A percentile compares a stretch with the other conserved stretches of the same genome.
Evolutionary conservation across 2,329 filamentous ascomycete species (phyloP).

Genomic region (Metarhizium sp.): DNA sequence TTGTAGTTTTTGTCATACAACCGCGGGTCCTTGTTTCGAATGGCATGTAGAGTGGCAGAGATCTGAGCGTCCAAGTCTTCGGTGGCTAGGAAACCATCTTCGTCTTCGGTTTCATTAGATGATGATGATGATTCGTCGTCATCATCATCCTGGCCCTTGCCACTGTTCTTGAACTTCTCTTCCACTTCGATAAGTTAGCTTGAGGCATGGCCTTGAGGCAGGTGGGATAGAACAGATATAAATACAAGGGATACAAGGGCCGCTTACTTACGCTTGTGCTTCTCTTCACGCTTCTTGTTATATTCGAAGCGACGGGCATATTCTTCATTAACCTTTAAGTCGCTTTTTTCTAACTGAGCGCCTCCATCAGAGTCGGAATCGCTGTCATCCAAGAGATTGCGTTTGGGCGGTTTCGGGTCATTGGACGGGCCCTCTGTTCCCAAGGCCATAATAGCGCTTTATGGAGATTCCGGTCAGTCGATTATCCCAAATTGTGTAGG

Average conservation of each 20-base stretch:
- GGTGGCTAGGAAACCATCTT: conserved; percentile 79
- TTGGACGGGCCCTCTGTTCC: conserved; percentile 11
- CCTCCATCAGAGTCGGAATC: conserved; percentile 40
- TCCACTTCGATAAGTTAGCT: conserved; percentile 51
- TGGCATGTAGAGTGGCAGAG: conserved; percentile 74
- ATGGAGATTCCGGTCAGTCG: background rate
- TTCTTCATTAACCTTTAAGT: conserved; percentile 80
- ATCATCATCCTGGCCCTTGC: conserved; percentile 13
- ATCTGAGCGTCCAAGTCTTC: conserved; percentile 81
- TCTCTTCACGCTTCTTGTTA: conserved; percentile 94
- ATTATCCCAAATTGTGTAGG: background rate
- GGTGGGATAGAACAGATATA: background rate
- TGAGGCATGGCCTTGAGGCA: background rate
- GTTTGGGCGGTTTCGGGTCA: conserved; percentile 29
- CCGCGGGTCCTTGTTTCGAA: conserved; percentile 81
- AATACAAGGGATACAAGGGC: background rate
- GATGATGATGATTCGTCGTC: conserved; percentile 55
- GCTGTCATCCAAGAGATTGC: conserved; percentile 44
- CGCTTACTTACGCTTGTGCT: conserved; percentile 50
- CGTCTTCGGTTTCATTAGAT: conserved; percentile 78
- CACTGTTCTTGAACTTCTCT: conserved; percentile 61
- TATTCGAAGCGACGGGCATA: conserved; percentile 86
- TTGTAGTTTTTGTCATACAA: conserved; percentile 74
- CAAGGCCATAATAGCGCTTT: conserved; percentile 7
- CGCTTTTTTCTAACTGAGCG: conserved; percentile 27